Conservation (phyloP, 257 asterid species). For the Vinca minor region DNA sequence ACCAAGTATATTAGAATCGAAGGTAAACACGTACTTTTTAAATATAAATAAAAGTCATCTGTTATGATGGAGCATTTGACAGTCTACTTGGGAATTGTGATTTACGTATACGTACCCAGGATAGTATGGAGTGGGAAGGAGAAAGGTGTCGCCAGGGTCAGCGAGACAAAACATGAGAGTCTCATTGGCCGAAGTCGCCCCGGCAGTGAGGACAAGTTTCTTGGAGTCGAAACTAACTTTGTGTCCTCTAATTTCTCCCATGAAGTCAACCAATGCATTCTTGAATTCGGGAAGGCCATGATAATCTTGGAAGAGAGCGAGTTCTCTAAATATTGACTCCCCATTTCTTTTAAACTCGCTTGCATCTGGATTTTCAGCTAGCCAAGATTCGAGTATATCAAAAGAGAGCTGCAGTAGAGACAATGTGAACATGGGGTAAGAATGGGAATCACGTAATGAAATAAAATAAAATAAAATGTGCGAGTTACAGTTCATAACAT, state of each 20-base stretch:
- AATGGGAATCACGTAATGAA: no score
- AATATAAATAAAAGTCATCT: no score
- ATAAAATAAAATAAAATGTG: no score
- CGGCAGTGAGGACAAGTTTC: conserved; percentile 62
- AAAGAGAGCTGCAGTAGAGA: conserved; percentile 31
- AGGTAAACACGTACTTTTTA: no score
- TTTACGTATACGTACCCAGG: conserved; percentile 55
- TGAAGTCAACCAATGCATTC: conserved; percentile 44
- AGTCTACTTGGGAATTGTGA: neutral
- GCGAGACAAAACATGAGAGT: conserved; percentile 63
- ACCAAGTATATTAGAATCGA: neutral
- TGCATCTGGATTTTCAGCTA: conserved; percentile 27
- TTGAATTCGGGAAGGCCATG: conserved; percentile 37
- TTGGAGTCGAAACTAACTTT: conserved; percentile 42
- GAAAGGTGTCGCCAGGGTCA: conserved; percentile 62
- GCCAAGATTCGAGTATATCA: conserved; percentile 33
- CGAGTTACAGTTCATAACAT: no score
- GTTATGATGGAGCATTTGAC: no score
- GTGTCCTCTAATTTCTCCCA: conserved; percentile 65
- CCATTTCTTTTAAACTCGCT: conserved; percentile 25
- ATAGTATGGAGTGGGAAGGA: conserved; percentile 71
- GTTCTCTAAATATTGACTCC: conserved; percentile 28
- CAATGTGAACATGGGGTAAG: neutral
- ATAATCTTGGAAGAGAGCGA: conserved; percentile 38
- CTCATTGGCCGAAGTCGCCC: conserved; percentile 75